Percentiles rank a stretch among this genome's conserved stretches.
phyloP scores from a whole-genome alignment of 495 filamentous ascomycete species.

The Aspergillus sparsus region DNA sequence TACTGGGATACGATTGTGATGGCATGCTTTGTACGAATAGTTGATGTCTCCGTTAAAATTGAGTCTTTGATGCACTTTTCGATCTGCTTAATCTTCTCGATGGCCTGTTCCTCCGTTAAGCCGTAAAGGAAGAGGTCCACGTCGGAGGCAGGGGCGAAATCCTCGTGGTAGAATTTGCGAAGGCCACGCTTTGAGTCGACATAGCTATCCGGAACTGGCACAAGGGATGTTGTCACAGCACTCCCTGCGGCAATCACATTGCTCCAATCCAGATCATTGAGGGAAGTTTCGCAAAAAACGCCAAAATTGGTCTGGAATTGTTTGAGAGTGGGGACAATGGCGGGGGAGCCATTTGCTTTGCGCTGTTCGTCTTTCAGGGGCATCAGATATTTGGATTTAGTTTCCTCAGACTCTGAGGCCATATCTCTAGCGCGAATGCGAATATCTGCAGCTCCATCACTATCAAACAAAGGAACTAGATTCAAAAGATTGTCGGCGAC shows the following conservation, averaged over 20 bases:
- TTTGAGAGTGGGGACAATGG: constrained; percentile 61
- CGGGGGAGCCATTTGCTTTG: constrained; percentile 59
- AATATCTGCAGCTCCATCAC: constrained; percentile 52
- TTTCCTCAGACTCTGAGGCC: constrained; percentile 55
- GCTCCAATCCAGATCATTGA: constrained; percentile 69
- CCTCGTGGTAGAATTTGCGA: constrained; percentile 76
- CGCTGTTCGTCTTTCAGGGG: constrained; percentile 59
- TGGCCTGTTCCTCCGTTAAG: constrained; percentile 66
- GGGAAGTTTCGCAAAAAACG: constrained; percentile 69
- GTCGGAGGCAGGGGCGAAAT: constrained; percentile 77
- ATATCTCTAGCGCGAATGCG: constrained; percentile 65
- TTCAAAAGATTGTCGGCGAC: constrained; percentile 65
- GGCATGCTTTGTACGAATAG: constrained; percentile 77
- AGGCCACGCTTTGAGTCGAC: constrained; percentile 59
- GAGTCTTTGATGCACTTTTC: constrained; percentile 68
- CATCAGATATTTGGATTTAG: constrained; percentile 71
- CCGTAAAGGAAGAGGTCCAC: constrained; percentile 85
- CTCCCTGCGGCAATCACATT: constrained; percentile 79
- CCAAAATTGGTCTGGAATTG: constrained; percentile 77
- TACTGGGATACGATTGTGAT: constrained; percentile 83
- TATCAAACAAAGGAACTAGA: constrained; percentile 66
- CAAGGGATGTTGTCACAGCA: constrained; percentile 69
- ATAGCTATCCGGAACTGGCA: constrained; percentile 69
- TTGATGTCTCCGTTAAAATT: constrained; percentile 73
- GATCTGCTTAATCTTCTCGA: constrained; percentile 81